These are phyloP conservation scores for Trichoderma simmonsii DNA, from an alignment of 2,329 filamentous ascomycete genomes.

Conservation along the genomic window DNA sequence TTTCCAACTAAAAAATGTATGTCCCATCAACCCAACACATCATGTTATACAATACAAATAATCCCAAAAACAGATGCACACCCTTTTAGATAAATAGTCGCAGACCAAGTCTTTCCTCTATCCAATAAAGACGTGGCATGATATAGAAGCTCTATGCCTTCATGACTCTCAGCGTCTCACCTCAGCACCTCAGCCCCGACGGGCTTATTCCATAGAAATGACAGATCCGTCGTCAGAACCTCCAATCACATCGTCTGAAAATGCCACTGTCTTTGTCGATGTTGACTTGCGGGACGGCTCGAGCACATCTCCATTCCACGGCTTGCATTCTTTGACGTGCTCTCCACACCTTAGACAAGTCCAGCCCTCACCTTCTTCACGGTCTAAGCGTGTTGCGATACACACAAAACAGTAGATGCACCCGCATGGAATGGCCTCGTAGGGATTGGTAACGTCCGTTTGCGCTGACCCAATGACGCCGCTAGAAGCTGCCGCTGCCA, in stretches of 20 bases:
- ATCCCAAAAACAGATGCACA: neutral
- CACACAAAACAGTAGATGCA: conserved; percentile 97
- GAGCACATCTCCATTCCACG: conserved; percentile 88
- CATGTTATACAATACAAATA: conserved; percentile 1
- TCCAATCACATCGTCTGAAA: conserved; percentile 52
- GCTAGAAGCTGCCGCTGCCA: conserved; percentile 66
- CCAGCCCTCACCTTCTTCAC: conserved; percentile 94
- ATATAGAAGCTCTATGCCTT: neutral
- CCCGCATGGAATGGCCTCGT: conserved; percentile 83
- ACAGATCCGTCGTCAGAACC: conserved; percentile 31
- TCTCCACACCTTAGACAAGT: conserved; percentile 85
- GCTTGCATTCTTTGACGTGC: conserved; percentile 76
- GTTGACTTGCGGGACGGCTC: conserved; percentile 45
- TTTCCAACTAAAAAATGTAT: neutral
- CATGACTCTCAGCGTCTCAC: neutral
- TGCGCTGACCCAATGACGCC: conserved; percentile 84
- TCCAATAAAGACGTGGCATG: neutral
- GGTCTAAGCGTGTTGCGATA: conserved; percentile 82
- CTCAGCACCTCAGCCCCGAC: neutral
- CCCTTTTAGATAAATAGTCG: neutral
- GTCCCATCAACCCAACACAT: neutral
- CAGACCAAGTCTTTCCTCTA: neutral
- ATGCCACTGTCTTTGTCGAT: conserved; percentile 57
- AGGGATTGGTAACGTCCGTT: conserved; percentile 94
- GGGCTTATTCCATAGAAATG: conserved; percentile 1